Base-by-base conservation (phyloP, 345 rosid genomes). In the Lepidium didymum region DNA sequence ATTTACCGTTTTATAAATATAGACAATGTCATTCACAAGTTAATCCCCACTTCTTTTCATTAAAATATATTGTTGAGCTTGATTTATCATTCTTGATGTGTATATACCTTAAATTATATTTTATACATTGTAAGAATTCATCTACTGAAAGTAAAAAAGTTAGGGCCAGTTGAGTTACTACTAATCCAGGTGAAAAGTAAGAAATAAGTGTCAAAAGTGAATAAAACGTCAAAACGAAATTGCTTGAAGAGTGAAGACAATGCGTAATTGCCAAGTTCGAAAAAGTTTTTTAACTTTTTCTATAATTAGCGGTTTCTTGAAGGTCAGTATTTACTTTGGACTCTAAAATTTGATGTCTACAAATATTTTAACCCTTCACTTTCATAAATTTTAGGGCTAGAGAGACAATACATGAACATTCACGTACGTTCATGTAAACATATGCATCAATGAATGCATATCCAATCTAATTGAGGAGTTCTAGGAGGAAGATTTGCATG, bases 311-410 rank as follows among this genome's bases (percentile, higher is more conserved):
- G 70, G 42, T 64, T 72, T 72, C 76, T 64, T 72, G 70, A 72
- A 64, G 64, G 9, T 37, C 64, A 64, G 46, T 46, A 72, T 56
- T 72, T 72, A 72, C 76, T 63, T 72, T 56, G 70, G 47, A 52
- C 56, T 46, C 70, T 64, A 64, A 0, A 72, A 63, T 27, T 63
- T 64, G 69, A 46, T 72, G 53, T 54, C 56, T 46, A 55, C 64
- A 56, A 37, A 4, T 40, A 44, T 10, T 45, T 70, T 63, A 72
- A 64, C 70, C 75, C 62, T 68, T 54, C 56, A 23, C 14, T 36
- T 54, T 44, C 76, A 64, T 72, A 56, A 70, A 64, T 64, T 64
- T 72, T 72, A 56, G 70, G 49, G 76, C 76, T 72, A 56, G 6
- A 41, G 50, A 45, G 40, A 37, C 64, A 21, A 62, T 53, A 70